phyloP scores from a whole-genome alignment of 2,329 filamentous ascomycete genomes.

The Penicillium sp. region DNA sequence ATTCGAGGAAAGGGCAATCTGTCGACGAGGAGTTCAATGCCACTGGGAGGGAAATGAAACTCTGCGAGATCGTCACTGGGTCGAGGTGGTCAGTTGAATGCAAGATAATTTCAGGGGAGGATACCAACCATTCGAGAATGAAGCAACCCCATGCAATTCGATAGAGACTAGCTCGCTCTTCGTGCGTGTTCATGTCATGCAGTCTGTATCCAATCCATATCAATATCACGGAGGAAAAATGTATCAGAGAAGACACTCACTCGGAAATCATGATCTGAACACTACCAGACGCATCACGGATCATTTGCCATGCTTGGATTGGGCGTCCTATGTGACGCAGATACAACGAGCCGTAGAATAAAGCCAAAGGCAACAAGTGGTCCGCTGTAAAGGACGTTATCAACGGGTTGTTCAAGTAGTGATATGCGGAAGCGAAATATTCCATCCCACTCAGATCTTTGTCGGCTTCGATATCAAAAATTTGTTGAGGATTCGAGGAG shows the following conservation, averaged over 20 bases:
- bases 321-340: constrained; percentile 16
- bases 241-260: constrained; percentile 1
- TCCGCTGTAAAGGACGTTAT: constrained; percentile 8
- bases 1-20: constrained; percentile 16
- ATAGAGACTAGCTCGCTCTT: constrained; percentile 7
- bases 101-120: background rate
- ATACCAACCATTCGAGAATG: constrained; percentile 16
- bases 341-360: constrained; percentile 20
- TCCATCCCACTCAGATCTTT: constrained; percentile 10
- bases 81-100: background rate
- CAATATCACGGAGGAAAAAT: background rate
- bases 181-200: constrained; percentile 7
- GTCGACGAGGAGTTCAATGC: constrained; percentile 17
- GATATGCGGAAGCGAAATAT: constrained; percentile 17
- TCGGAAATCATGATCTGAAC: constrained; percentile 15
- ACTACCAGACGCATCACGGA: constrained; percentile 11
- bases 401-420: constrained; percentile 5
- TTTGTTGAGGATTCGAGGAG: constrained; percentile 2
- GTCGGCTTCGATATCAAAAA: constrained; percentile 12
- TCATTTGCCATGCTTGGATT: constrained; percentile 15
- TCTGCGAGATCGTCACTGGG: constrained; percentile 19
- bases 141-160: constrained; percentile 21
- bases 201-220: constrained; percentile 6
- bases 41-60: constrained; percentile 18
- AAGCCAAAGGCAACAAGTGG: constrained; percentile 11